Percentiles rank a stretch among this genome's conserved stretches.
These are phyloP conservation scores for Daldinia grandis DNA, from an alignment of 495 filamentous ascomycete genomes.

Conservation along the genomic window DNA sequence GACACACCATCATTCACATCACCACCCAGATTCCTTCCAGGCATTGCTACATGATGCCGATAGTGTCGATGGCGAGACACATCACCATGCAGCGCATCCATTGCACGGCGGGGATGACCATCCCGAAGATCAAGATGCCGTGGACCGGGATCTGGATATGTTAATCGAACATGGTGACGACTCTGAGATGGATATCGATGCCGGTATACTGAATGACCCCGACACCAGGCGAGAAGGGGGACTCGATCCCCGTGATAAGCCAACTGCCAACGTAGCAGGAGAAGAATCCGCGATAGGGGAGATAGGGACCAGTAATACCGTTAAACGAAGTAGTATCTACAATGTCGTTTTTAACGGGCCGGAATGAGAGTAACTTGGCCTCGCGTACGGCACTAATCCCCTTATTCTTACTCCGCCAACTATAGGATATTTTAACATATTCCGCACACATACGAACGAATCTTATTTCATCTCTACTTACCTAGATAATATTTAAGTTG, in stretches of 20 bases:
- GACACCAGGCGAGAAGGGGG: not conserved
- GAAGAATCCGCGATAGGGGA: not conserved
- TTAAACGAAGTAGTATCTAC: constrained; percentile 44
- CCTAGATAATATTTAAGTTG: not conserved
- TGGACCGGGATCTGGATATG: constrained; percentile 62
- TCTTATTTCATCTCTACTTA: not conserved
- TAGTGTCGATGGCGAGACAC: constrained; percentile 14
- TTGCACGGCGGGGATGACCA: constrained; percentile 25
- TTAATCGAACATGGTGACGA: constrained; percentile 51
- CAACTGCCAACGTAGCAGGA: not conserved
- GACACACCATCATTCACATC: constrained; percentile 39
- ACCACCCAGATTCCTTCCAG: constrained; percentile 51
- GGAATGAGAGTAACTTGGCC: not conserved
- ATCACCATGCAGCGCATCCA: constrained; percentile 28
- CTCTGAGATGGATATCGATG: constrained; percentile 44
- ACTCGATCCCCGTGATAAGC: not conserved
- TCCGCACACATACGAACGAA: not conserved
- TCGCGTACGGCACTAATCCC: not conserved
- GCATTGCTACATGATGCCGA: constrained; percentile 52
- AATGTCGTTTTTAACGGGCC: constrained; percentile 38
- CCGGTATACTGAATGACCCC: constrained; percentile 7
- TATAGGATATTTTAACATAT: not conserved
- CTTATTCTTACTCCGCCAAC: not conserved
- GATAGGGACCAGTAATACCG: not conserved
- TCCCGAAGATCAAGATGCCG: constrained; percentile 49